Base-by-base conservation (phyloP, 192 early-diverging fungal species). In the Gaertneriomyces semiglobifer region DNA sequence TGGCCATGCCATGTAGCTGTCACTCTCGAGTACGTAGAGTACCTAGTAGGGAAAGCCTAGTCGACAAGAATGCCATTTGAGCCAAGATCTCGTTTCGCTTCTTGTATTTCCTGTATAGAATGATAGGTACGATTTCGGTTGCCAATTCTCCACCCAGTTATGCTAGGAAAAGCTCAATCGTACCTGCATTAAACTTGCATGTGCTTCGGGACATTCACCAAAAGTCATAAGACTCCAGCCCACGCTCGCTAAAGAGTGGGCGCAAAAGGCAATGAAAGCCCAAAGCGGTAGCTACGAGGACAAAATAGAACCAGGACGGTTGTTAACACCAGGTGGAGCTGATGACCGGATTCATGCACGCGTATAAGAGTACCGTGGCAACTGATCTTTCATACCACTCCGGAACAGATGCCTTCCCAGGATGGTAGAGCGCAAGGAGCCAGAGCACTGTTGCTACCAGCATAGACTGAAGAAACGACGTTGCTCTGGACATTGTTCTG, bases 191-290 rank as follows among this genome's bases (percentile, higher is more conserved):
- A 98, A 84, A 68, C 90, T 89, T 41, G 84, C 74, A 76, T 90
- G 89, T 6, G 94, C 95, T 56, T 92, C 93, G 47, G 93, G 90
- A 76, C 93, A 94, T 68, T 98, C 93, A 20, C 91, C 82, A 77
- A 98, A 98, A 1, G 86, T 92, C 44, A 90, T 67, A 47, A 98
- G 81, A 52, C 88, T 87, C 59, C 86, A 93, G 25, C 95, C 95
- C 59, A 98, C 84, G 68, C 85, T 89, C 42, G 83, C 84, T 42
- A 98, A 85, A 40, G 89, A 90, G 75, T 96, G 95, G n/a, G 91
- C 80, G 6, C 94, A 93, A 70, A 96, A 92, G 1, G 84, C 72
- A 42, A 96, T 90, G 39, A 95, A 61, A 6, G 66, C 71, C 89
- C 90, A 92, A 73, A 86, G 86, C 3, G 92, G 90, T 16, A 93